These are phyloP conservation scores for Sorghum bicolor DNA, from an alignment of 176 grass and related monocot species.

Conservation along the genomic window DNA sequence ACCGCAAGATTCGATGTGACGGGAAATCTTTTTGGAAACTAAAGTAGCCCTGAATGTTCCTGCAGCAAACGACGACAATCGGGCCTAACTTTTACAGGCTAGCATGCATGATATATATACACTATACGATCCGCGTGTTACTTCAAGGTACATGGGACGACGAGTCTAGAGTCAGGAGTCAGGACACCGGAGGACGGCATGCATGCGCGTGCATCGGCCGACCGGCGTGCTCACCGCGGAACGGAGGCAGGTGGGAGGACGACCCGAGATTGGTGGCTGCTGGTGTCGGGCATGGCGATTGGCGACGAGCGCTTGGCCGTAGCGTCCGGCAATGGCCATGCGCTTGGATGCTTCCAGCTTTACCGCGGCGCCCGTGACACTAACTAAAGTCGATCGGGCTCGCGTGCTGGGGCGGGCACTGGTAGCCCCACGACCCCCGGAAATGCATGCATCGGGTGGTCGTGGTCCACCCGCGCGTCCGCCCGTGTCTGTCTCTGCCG, in stretches of 20 bases:
- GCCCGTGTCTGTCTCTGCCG: not conserved
- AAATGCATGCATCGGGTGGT: not conserved
- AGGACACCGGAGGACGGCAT: not conserved
- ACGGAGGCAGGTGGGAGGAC: not conserved
- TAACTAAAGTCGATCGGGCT: not conserved
- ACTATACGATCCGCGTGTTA: no score
- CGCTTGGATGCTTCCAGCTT: not conserved
- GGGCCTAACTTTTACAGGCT: not conserved
- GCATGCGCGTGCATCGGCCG: not conserved
- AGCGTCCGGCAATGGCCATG: not conserved
- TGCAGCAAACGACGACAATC: not conserved
- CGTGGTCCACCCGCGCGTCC: not conserved
- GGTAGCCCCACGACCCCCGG: not conserved
- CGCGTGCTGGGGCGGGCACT: not conserved
- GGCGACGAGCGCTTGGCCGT: conserved; percentile 1
- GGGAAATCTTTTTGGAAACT: no score
- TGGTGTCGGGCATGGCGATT: not conserved
- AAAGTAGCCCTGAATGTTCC: no score
- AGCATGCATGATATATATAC: not conserved
- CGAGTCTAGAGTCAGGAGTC: not conserved
- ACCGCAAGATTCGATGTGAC: no score
- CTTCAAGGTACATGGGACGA: no score
- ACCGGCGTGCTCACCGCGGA: not conserved
- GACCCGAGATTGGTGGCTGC: not conserved
- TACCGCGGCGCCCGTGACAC: not conserved